A percentile compares a stretch with the other conserved stretches of the same genome.
Conservation (phyloP, 176 grass and related monocot genomes). For the Guadua angustifolia region DNA sequence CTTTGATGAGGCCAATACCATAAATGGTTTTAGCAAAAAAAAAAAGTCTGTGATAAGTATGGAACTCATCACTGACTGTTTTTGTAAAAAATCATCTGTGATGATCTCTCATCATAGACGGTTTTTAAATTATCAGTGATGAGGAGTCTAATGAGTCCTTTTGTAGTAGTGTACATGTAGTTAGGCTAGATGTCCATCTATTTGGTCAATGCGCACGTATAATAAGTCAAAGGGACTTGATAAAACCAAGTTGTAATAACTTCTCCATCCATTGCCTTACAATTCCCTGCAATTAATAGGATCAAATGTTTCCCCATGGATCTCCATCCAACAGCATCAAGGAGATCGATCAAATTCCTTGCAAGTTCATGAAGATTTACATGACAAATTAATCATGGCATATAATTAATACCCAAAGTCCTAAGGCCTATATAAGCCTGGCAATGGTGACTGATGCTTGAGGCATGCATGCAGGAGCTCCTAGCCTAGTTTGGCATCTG, state of each 20-base stretch:
- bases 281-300: neutral
- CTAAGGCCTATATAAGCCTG: conserved; percentile 13
- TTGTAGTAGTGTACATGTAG: no score
- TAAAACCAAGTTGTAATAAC: neutral
- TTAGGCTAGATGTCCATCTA: no score
- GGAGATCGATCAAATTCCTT: neutral
- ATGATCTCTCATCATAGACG: no score
- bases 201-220: neutral
- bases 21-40: no score
- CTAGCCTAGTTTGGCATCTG: conserved; percentile 40
- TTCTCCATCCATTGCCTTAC: neutral
- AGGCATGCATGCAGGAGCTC: neutral
- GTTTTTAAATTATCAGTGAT: no score
- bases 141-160: no score
- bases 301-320: neutral
- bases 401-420: neutral
- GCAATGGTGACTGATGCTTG: neutral
- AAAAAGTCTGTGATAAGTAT: no score
- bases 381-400: conserved; percentile 23
- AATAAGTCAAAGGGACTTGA: neutral
- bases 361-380: conserved; percentile 14
- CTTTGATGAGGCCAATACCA: no score
- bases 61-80: no score
- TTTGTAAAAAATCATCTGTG: no score
- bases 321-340: neutral